phyloP scores from a whole-genome alignment of 176 grass and related monocot species.

The Stipa capillata region DNA sequence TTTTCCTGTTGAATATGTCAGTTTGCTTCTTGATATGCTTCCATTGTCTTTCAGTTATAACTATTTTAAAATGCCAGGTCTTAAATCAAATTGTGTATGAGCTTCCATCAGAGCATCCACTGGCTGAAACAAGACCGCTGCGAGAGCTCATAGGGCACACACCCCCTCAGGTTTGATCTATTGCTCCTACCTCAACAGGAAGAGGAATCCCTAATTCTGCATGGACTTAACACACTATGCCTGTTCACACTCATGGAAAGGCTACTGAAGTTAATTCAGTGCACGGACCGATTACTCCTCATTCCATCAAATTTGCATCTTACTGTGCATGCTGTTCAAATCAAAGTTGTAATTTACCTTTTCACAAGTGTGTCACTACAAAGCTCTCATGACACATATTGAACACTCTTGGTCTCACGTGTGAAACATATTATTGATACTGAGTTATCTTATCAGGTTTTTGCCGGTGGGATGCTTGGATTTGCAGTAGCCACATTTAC shows the following conservation, averaged over 20 bases:
- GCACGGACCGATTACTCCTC: neutral
- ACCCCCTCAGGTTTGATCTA: slow-evolving; percentile 66
- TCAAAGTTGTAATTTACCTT: neutral
- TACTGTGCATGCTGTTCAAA: neutral
- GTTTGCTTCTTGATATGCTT: neutral
- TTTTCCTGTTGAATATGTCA: neutral
- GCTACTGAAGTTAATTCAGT: neutral
- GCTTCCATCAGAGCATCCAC: slow-evolving; percentile 84
- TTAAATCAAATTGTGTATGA: slow-evolving; percentile 96
- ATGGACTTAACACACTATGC: no score
- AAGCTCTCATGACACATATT: neutral
- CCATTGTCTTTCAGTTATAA: slow-evolving; percentile 1
- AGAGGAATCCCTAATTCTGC: neutral
- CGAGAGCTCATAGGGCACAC: slow-evolving; percentile 89
- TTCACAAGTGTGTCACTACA: neutral
- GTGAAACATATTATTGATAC: neutral
- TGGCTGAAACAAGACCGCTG: slow-evolving; percentile 84
- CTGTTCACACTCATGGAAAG: no score
- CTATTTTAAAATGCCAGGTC: slow-evolving; percentile 46
- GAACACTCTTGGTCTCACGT: neutral
- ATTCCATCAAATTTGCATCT: neutral
- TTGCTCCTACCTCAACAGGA: neutral
- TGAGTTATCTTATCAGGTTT: slow-evolving; percentile 32
- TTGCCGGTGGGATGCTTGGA: slow-evolving; percentile 64
- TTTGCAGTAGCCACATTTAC: slow-evolving; percentile 67